A percentile compares a stretch with the other conserved stretches of the same genome.
phyloP scores from a whole-genome alignment of 2,329 filamentous ascomycete species.

The Domatiomyces globalis region DNA sequence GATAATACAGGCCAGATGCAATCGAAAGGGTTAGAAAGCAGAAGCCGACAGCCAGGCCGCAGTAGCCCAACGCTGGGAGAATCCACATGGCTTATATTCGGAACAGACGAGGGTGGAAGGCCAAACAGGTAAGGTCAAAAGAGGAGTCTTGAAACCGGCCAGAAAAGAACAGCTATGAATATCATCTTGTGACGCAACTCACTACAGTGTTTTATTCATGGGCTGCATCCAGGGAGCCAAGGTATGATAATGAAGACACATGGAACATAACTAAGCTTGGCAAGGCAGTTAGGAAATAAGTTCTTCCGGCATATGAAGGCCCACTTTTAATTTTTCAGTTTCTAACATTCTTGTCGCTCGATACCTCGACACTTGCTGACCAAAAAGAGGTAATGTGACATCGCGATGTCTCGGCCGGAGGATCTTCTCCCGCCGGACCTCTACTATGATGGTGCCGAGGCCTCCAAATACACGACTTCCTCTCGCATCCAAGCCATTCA shows the following conservation, averaged over 20 bases:
- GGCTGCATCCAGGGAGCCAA: background rate
- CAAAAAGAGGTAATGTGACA: background rate
- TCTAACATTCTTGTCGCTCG: no score
- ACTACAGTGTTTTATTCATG: background rate
- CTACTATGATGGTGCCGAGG: conserved; percentile 92
- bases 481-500: conserved; percentile 94
- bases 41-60: conserved; percentile 79
- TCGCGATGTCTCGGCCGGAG: conserved; percentile 88
- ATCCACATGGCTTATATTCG: conserved; percentile 63
- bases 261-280: background rate
- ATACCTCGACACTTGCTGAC: no score
- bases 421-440: conserved; percentile 93
- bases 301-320: background rate
- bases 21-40: conserved; percentile 89
- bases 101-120: background rate
- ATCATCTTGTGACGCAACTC: background rate
- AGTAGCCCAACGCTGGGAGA: conserved; percentile 77
- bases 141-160: background rate
- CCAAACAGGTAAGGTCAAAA: background rate
- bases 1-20: conserved; percentile 97
- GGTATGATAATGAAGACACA: background rate
- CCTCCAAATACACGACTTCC: conserved; percentile 91
- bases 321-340: no score
- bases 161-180: background rate
- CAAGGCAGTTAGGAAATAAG: background rate